These are phyloP conservation scores for Actinidia arguta DNA, from an alignment of 179 eudicot species.

Conservation along the genomic window DNA sequence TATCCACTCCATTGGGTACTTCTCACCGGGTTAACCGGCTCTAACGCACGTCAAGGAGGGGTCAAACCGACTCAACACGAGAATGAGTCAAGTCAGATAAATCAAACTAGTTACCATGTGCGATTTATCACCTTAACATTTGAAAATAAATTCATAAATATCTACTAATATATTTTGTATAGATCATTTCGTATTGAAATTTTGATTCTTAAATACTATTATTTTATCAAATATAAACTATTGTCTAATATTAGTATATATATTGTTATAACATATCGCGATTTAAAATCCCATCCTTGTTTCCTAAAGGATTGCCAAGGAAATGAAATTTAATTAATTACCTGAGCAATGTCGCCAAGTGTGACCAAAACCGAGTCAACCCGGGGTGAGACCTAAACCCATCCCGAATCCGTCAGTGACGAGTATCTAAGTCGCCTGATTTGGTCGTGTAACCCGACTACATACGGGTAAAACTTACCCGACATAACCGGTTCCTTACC, in stretches of 20 bases:
- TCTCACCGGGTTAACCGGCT: background rate
- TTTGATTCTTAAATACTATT: too few relatives aligned
- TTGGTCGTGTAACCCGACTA: slow-evolving; percentile 73
- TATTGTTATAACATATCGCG: too few relatives aligned
- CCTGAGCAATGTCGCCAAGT: slow-evolving; percentile 91
- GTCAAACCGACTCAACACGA: background rate
- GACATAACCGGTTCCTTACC: slow-evolving; percentile 18
- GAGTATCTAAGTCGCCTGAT: slow-evolving; percentile 43
- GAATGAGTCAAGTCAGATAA: background rate
- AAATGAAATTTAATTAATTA: slow-evolving; percentile 15
- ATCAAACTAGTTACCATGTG: too few relatives aligned
- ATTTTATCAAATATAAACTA: too few relatives aligned
- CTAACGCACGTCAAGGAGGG: background rate
- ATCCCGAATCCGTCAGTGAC: slow-evolving; percentile 64
- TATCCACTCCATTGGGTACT: background rate
- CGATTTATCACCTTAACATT: too few relatives aligned
- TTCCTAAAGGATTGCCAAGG: background rate
- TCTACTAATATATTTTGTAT: too few relatives aligned
- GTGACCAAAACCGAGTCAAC: slow-evolving; percentile 75
- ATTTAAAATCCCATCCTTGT: background rate
- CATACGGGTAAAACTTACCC: slow-evolving; percentile 76
- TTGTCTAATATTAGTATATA: too few relatives aligned
- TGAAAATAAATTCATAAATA: too few relatives aligned
- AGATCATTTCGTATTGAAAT: too few relatives aligned
- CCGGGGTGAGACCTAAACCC: slow-evolving; percentile 57